Evolutionary conservation across 148 eudicot species (phyloP).

Genomic region (Fallopia convolvulus): DNA sequence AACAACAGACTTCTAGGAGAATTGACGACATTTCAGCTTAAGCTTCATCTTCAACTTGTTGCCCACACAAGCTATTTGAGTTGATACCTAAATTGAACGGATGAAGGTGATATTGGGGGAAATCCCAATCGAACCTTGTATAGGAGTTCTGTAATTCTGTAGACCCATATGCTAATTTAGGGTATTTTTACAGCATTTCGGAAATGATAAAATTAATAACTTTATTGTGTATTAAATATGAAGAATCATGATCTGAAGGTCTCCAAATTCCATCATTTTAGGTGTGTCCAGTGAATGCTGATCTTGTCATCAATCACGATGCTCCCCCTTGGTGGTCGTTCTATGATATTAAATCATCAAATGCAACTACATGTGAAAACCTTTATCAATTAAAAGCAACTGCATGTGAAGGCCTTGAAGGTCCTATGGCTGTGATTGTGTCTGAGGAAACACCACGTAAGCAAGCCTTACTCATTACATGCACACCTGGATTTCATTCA

Average conservation of each 20-base stretch:
- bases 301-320: conserved; percentile 55
- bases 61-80: background rate
- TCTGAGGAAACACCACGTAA: conserved; percentile 99
- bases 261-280: conserved; percentile 12
- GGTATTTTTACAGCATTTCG: background rate
- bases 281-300: conserved; percentile 64
- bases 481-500: background rate
- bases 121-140: background rate
- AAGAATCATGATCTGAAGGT: background rate
- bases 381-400: conserved; percentile 10
- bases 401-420: conserved; percentile 61
- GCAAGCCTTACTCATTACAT: conserved; percentile 23
- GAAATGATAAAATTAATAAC: background rate
- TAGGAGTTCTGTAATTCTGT: background rate
- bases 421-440: conserved; percentile 82
- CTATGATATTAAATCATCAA: conserved; percentile 41
- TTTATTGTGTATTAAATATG: background rate
- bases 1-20: background rate
- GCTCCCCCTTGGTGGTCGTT: conserved; percentile 89
- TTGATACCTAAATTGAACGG: background rate
- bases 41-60: too few relatives aligned
- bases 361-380: conserved; percentile 52
- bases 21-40: background rate
- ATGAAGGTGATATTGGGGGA: background rate
- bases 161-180: background rate